Evolutionary conservation across 495 filamentous ascomycete species (phyloP), one percentile per base, ranked within the genome.

Genomic region (Talaromyces proteolyticus): DNA sequence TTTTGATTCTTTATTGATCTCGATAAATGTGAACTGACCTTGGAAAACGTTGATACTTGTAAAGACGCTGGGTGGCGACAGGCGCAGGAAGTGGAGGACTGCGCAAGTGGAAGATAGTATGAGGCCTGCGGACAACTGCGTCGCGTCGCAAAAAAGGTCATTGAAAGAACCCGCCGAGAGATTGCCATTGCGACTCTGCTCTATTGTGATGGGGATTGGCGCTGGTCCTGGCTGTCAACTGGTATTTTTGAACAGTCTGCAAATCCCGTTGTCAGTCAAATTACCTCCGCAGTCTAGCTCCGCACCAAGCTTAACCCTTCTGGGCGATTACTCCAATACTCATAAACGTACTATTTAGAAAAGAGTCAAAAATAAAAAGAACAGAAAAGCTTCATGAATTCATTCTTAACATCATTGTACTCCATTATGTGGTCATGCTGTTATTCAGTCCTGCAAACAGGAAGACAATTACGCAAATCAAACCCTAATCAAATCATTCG

Each of bases 391-490:
- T n/a, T 49, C 36, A 41, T 49, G 16, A 36, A 49, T 49, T 49
- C 47, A 41, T 49, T 49, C 36, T 20, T 49, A 19, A 41, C 39
- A 41, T 49, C 47, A 49, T 49, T 38, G 38, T 40, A 49, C 34
- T 23, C 47, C 47, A 34, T 40, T 34, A 49, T 47, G 36, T 47
- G 16, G 38, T 41, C 47, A 47, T 47, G 34, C 16, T 49, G 29
- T 39, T 49, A 29, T 22, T 36, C 26, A 19, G 44, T 34, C 38
- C 47, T 34, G 1, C 29, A 14, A 14, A 34, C 29, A 34, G 8
- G 29, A 8, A 34, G n/a, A n/a, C n/a, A 34, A 34, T 34, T 34
- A 34, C 29, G 8, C 29, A 34, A 34, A 14, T 8, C 29, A 34
- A 34, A 34, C 29, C 29, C 29, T 34, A 10, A 14, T 34, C 29